Base-by-base conservation (phyloP, 805 yeast species). In the Tetrapisispora namnaoensis region DNA sequence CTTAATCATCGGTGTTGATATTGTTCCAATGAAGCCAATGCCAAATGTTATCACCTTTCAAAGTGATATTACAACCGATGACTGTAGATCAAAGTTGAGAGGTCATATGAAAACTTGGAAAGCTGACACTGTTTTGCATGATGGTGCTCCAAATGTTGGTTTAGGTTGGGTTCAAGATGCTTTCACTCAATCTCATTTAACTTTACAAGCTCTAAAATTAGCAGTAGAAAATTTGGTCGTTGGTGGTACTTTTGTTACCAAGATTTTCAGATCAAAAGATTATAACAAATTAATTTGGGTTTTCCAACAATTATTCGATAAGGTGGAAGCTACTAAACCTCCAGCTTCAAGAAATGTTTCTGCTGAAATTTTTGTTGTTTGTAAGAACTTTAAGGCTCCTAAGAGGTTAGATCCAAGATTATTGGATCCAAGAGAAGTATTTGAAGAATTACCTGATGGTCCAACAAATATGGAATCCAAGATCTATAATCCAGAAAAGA, bases 151-250 rank as follows among this genome's bases (percentile, higher is more conserved):
- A 30, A 93, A 93, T 63, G 98, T 93, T 59, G 99, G 99, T 83
- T 76, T 93, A 62, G 95, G 96, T n/a, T 93, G 99, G 99, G 93
- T 86, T 20, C 99, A 93, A 69, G 99, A 93, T 79, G 99, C 99
- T 1, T 93, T 87, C 70, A 88, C 98, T 1, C 99, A 93, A 71
- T 88, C 96, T 27, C 98, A 91, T 63, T 79, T 93, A 58, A 95
- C 96, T 30, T 73, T 93, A 56, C 96, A 90, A 71, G 95, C 98
- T 32, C 74, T 93, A 61, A 88, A 83, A 66, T 74, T 93, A 51
- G 99, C 99, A 0, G 96, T 83, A 14, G 99, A 93, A 69, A 89
- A 93, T 68, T 74, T 93, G 61, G 74, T 77, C 30, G 85, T 86
- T 13, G 96, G 96, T 46, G 99, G 99, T 57, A 87, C 93, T 32